Evolutionary conservation across 75 land plant genomes (phyloP), one percentile per base, ranked within the genome.

Genomic region (Larix kaempferi): DNA sequence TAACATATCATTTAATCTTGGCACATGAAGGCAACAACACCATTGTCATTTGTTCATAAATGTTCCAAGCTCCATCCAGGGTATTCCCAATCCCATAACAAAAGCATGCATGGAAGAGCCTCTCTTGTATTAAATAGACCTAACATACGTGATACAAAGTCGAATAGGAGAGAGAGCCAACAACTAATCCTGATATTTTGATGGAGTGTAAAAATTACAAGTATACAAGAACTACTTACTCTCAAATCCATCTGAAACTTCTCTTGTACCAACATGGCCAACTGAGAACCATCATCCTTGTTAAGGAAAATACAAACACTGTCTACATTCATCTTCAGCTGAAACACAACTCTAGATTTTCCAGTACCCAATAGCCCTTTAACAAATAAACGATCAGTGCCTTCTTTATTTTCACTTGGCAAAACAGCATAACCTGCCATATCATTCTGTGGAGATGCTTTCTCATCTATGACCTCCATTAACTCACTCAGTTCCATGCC

Each of bases 191-290:
- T 64, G 16, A 66, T 66, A 69, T 69, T 54, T 14, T 56, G 13
- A 22, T 17, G 4, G 5, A 59, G 76, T 27, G 27, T 1, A 69
- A 19, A 16, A 69, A 29, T 37, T 23, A 19, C 74, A 72, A 75
- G 39, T 52, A 12, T 17, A 11, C 14, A 79, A 17, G 54, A 11
- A 49, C 41, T 58, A 62, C 86, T 62, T 66, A 97, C 99, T 86
- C 88, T 95, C 54, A 98, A 79, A 74, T 98, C 94, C 77, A 98
- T 80, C n/a, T 88, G 78, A 86, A 98, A 98, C 29, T 86, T 91
- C 80, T 98, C 98, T 82, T 98, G 98, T 7, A 90, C 94, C 55
- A 98, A 79, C 95, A 98, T 93, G 23, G 98, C 98, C 60, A 98
- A 90, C 78, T 88, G 95, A 78, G 88, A 80, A 3, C 92, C 98